A percentile compares a stretch with the other conserved stretches of the same genome.
phyloP scores from a whole-genome alignment of 129 eudicot genomes.

The Pulicaria dysenterica region DNA sequence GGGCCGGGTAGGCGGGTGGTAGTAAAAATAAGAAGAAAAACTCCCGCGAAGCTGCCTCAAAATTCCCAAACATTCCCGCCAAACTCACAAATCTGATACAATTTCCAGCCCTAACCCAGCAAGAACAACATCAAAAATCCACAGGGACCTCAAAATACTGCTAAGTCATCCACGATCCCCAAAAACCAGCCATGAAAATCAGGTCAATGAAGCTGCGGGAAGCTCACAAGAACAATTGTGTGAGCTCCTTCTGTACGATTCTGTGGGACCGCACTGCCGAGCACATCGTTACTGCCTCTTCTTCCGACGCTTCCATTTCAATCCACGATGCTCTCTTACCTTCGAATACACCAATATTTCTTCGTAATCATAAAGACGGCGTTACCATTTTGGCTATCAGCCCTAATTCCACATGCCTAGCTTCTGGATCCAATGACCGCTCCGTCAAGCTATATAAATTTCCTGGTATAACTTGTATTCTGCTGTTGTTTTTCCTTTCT shows the following conservation, averaged over 20 bases:
- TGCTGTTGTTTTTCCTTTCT: background rate
- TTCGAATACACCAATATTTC: constrained; percentile 43
- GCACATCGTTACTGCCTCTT: constrained; percentile 78
- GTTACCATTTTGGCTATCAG: constrained; percentile 77
- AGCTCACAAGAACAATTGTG: constrained; percentile 76
- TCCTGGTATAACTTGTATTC: constrained; percentile 50
- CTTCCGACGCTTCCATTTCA: constrained; percentile 68
- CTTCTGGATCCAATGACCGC: constrained; percentile 86
- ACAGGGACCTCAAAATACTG: constrained; percentile 9
- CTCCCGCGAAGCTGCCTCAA: constrained; percentile 36
- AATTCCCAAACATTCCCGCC: constrained; percentile 48
- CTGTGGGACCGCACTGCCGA: constrained; percentile 63
- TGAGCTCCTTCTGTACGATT: constrained; percentile 56
- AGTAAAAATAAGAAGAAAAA: no score
- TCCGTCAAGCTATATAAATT: constrained; percentile 91
- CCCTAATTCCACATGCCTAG: constrained; percentile 94
- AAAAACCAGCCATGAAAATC: constrained; percentile 58
- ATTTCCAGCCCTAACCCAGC: constrained; percentile 9
- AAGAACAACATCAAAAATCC: constrained; percentile 6
- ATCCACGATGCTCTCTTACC: constrained; percentile 65
- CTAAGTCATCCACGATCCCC: constrained; percentile 9
- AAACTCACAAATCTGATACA: constrained; percentile 21
- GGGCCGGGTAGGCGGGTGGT: no score
- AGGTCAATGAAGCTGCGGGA: constrained; percentile 87
- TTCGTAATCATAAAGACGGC: constrained; percentile 85